These are phyloP conservation scores for Ogataea methylovora DNA, from an alignment of 805 yeast genomes.

Conservation along the genomic window DNA sequence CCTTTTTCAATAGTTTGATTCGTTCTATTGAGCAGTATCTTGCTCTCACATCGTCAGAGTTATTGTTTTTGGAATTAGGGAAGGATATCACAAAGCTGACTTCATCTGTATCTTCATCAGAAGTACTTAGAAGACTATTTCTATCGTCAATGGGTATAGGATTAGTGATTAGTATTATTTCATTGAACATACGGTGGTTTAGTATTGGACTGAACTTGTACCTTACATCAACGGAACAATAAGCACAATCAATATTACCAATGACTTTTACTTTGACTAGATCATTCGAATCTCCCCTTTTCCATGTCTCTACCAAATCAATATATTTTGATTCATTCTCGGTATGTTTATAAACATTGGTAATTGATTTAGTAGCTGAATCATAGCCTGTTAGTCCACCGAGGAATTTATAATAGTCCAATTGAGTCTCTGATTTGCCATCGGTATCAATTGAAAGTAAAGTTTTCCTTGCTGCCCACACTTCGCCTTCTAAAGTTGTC, in stretches of 20 bases:
- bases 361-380: conserved; percentile 3
- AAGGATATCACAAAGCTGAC: conserved; percentile 25
- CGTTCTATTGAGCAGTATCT: conserved; percentile 29
- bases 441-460: conserved; percentile 11
- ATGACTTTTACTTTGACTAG: conserved; percentile 7
- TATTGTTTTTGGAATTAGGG: conserved; percentile 16
- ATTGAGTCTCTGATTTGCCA: no score
- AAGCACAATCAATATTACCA: neutral
- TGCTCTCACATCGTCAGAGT: conserved; percentile 15
- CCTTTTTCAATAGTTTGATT: conserved; percentile 14
- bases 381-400: conserved; percentile 22
- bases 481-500: conserved; percentile 19
- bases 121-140: no score
- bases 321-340: conserved; percentile 27
- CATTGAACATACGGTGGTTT: conserved; percentile 29
- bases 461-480: conserved; percentile 28
- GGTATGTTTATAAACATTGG: conserved; percentile 23
- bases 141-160: no score
- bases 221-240: conserved; percentile 17
- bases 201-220: conserved; percentile 30
- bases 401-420: conserved; percentile 17
- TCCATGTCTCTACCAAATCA: conserved; percentile 22
- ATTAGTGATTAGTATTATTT: conserved; percentile 24
- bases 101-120: conserved; percentile 13
- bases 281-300: conserved; percentile 12